Evolutionary conservation across 2,329 filamentous ascomycete species (phyloP).

Genomic region (Fusarium haematococcum): DNA sequence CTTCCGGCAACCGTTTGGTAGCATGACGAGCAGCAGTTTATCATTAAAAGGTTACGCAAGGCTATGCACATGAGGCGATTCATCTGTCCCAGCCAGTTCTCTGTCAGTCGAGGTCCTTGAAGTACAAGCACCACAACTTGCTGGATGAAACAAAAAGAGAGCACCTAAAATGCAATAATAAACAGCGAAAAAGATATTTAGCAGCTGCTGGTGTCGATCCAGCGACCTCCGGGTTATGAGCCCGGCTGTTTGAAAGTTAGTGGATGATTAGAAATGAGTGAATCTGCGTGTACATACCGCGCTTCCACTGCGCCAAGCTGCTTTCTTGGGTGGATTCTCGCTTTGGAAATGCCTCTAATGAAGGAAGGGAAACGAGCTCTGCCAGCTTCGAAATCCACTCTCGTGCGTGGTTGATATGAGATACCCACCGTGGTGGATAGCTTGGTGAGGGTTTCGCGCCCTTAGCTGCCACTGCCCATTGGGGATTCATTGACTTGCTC

Average conservation of each 20-base stretch:
- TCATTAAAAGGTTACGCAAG: background rate
- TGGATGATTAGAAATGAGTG: background rate
- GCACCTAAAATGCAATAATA: background rate
- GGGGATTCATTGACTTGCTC: background rate
- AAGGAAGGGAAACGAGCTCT: background rate
- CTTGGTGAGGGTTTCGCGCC: background rate
- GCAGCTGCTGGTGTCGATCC: constrained; percentile 37
- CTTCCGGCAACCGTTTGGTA: background rate
- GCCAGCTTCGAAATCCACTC: background rate
- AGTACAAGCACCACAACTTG: background rate
- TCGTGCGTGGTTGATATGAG: background rate
- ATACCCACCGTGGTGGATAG: background rate
- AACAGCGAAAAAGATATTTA: constrained; percentile 3
- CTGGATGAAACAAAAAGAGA: background rate
- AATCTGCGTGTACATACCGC: constrained; percentile 5
- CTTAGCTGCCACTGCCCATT: background rate
- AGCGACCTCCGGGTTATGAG: constrained; percentile 40
- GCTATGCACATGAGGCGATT: background rate
- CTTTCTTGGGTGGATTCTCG: constrained; percentile 10
- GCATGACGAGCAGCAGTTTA: background rate
- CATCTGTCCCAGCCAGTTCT: background rate
- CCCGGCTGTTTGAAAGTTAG: constrained; percentile 22
- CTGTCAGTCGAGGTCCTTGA: background rate
- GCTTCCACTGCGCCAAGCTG: constrained; percentile 38
- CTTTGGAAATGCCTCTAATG: background rate